These are phyloP conservation scores for Russula abietina DNA, from an alignment of 768 basidiomycete species.

Conservation along the genomic window DNA sequence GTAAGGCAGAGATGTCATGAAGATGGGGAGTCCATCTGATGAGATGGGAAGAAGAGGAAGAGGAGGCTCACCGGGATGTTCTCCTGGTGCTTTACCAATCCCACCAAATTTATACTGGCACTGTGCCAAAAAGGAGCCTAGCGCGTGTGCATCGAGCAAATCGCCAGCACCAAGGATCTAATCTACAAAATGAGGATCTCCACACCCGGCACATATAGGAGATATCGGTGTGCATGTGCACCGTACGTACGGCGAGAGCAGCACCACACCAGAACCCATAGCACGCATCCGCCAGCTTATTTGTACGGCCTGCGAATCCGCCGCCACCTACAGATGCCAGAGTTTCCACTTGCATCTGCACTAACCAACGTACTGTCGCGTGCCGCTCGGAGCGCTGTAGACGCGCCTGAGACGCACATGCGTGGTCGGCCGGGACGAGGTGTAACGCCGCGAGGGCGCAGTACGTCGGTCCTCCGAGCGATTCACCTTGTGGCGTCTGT, in stretches of 20 bases:
- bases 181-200: neutral
- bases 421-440: constrained; percentile 37
- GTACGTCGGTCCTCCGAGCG: constrained; percentile 97
- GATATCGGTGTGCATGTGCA: neutral
- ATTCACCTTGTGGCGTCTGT: constrained; percentile 73
- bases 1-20: no score
- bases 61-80: constrained; percentile 57
- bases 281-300: constrained; percentile 86
- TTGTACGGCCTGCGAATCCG: constrained; percentile 85
- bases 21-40: no score
- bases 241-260: constrained; percentile 51
- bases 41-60: constrained; percentile 20
- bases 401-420: constrained; percentile 16
- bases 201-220: neutral
- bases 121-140: constrained; percentile 56
- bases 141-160: constrained; percentile 49
- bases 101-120: constrained; percentile 92
- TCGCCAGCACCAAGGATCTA: constrained; percentile 65
- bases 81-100: constrained; percentile 76
- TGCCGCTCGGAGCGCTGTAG: constrained; percentile 39
- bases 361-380: constrained; percentile 68
- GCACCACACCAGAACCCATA: constrained; percentile 97
- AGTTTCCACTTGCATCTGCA: constrained; percentile 55
- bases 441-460: constrained; percentile 75
- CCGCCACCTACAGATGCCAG: constrained; percentile 50